phyloP scores from a whole-genome alignment of 2,329 filamentous ascomycete genomes.

The Monilinia aucupariae region DNA sequence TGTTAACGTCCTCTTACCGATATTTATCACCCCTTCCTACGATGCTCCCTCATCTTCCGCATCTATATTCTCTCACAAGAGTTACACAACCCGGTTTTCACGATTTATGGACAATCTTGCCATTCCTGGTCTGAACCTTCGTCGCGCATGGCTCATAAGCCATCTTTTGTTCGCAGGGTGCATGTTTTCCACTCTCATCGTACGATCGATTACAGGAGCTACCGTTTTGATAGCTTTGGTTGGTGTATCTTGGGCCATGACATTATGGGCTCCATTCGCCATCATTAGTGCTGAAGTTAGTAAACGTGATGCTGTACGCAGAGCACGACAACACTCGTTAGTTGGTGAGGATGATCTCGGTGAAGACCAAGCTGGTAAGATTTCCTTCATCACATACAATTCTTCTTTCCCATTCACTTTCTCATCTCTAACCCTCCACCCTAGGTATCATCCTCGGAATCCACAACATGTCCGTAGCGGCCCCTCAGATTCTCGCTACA shows the following conservation, averaged over 20 bases:
- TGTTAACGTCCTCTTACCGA: slow-evolving; percentile 77
- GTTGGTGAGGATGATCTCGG: slow-evolving; percentile 19
- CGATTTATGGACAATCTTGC: slow-evolving; percentile 55
- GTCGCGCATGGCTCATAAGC: slow-evolving; percentile 78
- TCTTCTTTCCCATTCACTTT: background rate
- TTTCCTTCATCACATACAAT: background rate
- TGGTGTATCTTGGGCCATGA: slow-evolving; percentile 87
- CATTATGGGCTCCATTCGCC: slow-evolving; percentile 91
- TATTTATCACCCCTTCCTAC: slow-evolving; percentile 80
- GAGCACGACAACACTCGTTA: slow-evolving; percentile 36
- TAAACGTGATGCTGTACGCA: slow-evolving; percentile 65
- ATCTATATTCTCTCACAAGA: slow-evolving; percentile 24
- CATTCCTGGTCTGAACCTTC: slow-evolving; percentile 79
- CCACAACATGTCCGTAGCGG: slow-evolving; percentile 90
- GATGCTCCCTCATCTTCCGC: slow-evolving; percentile 37
- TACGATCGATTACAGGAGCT: slow-evolving; percentile 63
- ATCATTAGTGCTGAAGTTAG: slow-evolving; percentile 92
- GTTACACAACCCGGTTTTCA: slow-evolving; percentile 32
- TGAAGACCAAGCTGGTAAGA: slow-evolving; percentile 21
- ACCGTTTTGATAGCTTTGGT: slow-evolving; percentile 75
- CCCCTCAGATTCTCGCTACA: slow-evolving; percentile 87
- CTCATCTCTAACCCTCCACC: background rate
- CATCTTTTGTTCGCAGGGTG: slow-evolving; percentile 76
- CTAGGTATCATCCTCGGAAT: slow-evolving; percentile 78
- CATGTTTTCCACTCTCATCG: slow-evolving; percentile 80